phyloP scores from a whole-genome alignment of 2,329 filamentous ascomycete genomes.

The Tolypocladium album region DNA sequence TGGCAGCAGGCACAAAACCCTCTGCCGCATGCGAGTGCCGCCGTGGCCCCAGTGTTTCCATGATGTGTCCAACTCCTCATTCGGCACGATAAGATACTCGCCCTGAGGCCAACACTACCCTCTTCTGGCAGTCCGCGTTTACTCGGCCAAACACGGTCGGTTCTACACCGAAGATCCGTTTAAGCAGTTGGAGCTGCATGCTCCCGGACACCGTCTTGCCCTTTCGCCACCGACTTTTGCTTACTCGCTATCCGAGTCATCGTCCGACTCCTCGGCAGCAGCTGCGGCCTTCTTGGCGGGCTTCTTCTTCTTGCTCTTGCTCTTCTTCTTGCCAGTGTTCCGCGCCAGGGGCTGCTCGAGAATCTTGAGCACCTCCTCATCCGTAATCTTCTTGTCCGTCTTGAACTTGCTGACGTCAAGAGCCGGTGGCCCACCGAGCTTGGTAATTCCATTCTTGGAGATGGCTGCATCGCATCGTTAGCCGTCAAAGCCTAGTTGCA shows the following conservation, averaged over 20 bases:
- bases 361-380: slow-evolving; percentile 91
- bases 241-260: slow-evolving; percentile 17
- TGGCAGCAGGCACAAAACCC: background rate
- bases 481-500: background rate
- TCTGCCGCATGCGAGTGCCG: background rate
- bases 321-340: slow-evolving; percentile 88
- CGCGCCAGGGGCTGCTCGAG: slow-evolving; percentile 79
- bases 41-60: background rate
- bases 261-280: slow-evolving; percentile 10
- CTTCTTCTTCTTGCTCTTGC: slow-evolving; percentile 72
- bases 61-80: background rate
- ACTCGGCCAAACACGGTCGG: background rate
- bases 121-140: background rate
- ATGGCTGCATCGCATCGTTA: slow-evolving; percentile 49
- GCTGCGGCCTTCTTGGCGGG: slow-evolving; percentile 34
- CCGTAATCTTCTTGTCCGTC: slow-evolving; percentile 95
- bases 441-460: slow-evolving; percentile 93
- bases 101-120: background rate
- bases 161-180: background rate
- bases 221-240: background rate
- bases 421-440: slow-evolving; percentile 65
- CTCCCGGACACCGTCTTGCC: background rate
- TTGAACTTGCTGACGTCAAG: slow-evolving; percentile 75
- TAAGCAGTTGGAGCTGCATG: background rate
- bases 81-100: background rate